Conservation (phyloP, 495 filamentous ascomycete genomes). For the Neurospora sp. region DNA sequence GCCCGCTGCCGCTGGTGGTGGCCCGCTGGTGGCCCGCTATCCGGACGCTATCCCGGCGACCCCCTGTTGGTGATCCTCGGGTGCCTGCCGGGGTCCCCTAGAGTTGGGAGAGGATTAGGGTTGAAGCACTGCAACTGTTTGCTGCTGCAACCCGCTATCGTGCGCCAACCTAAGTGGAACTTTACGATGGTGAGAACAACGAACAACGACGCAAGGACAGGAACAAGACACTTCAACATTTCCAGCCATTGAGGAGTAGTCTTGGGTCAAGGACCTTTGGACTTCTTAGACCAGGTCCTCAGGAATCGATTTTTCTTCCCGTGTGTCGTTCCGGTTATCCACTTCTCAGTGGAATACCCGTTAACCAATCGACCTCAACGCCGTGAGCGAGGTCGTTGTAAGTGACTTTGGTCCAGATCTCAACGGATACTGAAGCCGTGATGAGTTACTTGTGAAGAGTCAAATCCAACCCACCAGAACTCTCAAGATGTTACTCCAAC, state of each 20-base stretch:
- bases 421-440: neutral
- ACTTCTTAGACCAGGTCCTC: neutral
- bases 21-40: neutral
- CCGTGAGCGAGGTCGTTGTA: neutral
- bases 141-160: neutral
- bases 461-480: neutral
- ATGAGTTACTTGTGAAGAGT: neutral
- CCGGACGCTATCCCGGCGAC: neutral
- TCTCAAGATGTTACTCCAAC: neutral
- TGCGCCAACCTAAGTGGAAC: neutral
- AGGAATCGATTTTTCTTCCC: neutral
- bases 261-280: neutral
- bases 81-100: neutral
- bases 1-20: neutral
- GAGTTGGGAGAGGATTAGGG: neutral
- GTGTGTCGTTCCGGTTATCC: neutral
- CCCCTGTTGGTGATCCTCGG: neutral
- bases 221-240: neutral
- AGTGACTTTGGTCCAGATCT: neutral
- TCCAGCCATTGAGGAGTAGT: neutral
- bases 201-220: neutral
- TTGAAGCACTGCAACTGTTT: neutral
- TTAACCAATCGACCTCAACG: neutral
- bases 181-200: neutral
- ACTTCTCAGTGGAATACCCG: neutral